Conservation (phyloP, 176 grass and related monocot species). For the Aegilops longissima region DNA sequence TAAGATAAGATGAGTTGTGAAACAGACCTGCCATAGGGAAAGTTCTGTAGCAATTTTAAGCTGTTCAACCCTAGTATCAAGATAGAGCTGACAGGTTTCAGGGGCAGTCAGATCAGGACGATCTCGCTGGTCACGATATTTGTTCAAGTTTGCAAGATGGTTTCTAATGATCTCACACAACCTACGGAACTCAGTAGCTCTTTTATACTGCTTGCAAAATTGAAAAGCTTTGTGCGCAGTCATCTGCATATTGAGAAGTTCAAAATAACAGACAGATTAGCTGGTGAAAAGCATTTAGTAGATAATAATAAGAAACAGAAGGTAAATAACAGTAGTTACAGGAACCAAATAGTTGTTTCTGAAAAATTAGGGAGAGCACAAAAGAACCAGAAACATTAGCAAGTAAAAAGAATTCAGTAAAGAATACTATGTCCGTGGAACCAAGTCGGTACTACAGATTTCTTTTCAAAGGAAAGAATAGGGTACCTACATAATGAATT, state of each 20-base stretch:
- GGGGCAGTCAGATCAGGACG: slow-evolving; percentile 78
- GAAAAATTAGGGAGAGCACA: neutral
- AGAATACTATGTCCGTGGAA: neutral
- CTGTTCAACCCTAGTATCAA: slow-evolving; percentile 92
- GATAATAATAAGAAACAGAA: neutral
- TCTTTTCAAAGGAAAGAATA: neutral
- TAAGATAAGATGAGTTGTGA: neutral
- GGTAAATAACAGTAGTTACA: neutral
- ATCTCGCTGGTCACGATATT: slow-evolving; percentile 94
- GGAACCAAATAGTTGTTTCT: neutral
- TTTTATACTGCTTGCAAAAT: slow-evolving; percentile 98
- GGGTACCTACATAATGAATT: neutral
- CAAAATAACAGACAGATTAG: slow-evolving; percentile 21
- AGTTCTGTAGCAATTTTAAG: slow-evolving; percentile 92
- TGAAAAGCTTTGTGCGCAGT: slow-evolving; percentile 91
- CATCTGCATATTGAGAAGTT: slow-evolving; percentile 63
- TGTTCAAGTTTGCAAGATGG: slow-evolving; percentile 91
- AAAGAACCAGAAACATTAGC: slow-evolving; percentile 9
- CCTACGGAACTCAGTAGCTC: slow-evolving; percentile 90
- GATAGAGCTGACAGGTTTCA: slow-evolving; percentile 84
- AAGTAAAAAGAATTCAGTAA: neutral
- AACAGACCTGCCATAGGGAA: slow-evolving; percentile 90
- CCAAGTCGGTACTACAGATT: neutral
- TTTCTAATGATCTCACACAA: slow-evolving; percentile 96
- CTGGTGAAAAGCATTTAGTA: neutral